Evolutionary conservation across 2,329 filamentous ascomycete species (phyloP).

Genomic region (Penicillium sp.): DNA sequence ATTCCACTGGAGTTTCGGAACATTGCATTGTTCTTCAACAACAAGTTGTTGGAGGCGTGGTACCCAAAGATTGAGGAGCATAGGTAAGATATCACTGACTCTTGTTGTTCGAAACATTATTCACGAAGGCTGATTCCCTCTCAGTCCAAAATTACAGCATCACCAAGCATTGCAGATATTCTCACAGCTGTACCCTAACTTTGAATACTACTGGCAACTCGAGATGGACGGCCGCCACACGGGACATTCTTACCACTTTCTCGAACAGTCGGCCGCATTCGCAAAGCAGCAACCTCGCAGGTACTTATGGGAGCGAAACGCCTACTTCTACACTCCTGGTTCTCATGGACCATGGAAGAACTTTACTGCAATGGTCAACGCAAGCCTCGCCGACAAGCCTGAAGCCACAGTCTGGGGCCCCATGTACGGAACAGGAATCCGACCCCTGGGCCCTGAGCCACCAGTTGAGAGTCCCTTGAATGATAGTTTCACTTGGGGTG

Average conservation of each 20-base stretch:
- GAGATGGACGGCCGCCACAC: conserved; percentile 68
- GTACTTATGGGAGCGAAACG: conserved; percentile 75
- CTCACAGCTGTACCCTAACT: conserved; percentile 62
- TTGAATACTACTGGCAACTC: conserved; percentile 69
- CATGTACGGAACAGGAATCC: conserved; percentile 20
- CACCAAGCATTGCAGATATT: conserved; percentile 63
- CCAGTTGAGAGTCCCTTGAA: conserved; percentile 16
- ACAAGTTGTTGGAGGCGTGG: conserved; percentile 28
- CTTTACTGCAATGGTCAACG: conserved; percentile 64
- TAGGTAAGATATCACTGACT: conserved; percentile 15
- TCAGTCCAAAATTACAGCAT: conserved; percentile 42
- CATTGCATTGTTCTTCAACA: conserved; percentile 38
- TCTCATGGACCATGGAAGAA: conserved; percentile 72
- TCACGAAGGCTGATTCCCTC: neutral
- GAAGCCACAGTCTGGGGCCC: conserved; percentile 27
- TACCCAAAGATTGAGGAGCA: conserved; percentile 31
- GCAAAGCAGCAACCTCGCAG: conserved; percentile 66
- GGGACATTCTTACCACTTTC: conserved; percentile 71
- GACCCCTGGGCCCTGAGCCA: conserved; percentile 24
- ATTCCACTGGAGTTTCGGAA: conserved; percentile 36
- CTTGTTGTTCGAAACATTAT: neutral
- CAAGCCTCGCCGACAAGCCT: conserved; percentile 14
- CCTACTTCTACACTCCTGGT: conserved; percentile 73
- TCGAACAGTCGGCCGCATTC: conserved; percentile 67
- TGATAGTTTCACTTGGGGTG: conserved; percentile 26